phyloP scores from a whole-genome alignment of 345 rosid genomes.

The Arabis hirsuta region DNA sequence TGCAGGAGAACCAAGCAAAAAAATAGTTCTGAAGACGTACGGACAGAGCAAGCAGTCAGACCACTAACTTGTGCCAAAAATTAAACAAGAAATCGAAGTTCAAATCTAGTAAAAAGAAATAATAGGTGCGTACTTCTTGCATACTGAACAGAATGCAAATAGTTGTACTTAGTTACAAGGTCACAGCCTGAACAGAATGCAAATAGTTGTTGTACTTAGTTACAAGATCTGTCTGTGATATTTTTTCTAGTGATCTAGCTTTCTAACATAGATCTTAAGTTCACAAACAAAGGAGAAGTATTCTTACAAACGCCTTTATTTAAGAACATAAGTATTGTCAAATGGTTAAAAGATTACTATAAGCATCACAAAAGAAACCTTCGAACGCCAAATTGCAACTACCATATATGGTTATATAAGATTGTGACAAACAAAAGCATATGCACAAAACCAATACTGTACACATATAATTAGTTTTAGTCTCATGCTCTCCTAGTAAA shows the following conservation, averaged over 20 bases:
- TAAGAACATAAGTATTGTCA: slow-evolving; percentile 6
- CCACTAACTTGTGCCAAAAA: slow-evolving; percentile 14
- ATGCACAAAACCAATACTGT: slow-evolving; percentile 4
- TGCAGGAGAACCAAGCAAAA: slow-evolving; percentile 48
- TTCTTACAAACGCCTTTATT: slow-evolving; percentile 7
- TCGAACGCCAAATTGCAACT: slow-evolving; percentile 10
- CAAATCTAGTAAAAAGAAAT: neutral
- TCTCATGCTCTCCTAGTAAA: slow-evolving; percentile 16
- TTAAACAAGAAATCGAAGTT: slow-evolving; percentile 10
- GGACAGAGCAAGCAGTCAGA: slow-evolving; percentile 23
- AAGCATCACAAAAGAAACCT: slow-evolving; percentile 26
- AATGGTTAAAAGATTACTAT: slow-evolving; percentile 12
- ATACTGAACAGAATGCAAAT: neutral
- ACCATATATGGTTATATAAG: slow-evolving; percentile 12
- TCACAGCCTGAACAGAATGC: neutral
- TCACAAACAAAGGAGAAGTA: slow-evolving; percentile 12
- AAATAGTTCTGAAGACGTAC: slow-evolving; percentile 6
- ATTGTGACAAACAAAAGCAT: slow-evolving; percentile 17
- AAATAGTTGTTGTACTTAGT: slow-evolving; percentile 20
- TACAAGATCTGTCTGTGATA: neutral
- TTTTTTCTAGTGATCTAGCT: slow-evolving; percentile 18
- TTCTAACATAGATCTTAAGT: slow-evolving; percentile 14
- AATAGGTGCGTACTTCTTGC: slow-evolving; percentile 7
- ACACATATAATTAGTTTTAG: slow-evolving; percentile 19
- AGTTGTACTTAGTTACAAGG: neutral